Percentiles rank a stretch among this genome's conserved stretches.
Evolutionary conservation across 2,329 filamentous ascomycete species (phyloP).

Genomic region (Biscogniauxia marginata): DNA sequence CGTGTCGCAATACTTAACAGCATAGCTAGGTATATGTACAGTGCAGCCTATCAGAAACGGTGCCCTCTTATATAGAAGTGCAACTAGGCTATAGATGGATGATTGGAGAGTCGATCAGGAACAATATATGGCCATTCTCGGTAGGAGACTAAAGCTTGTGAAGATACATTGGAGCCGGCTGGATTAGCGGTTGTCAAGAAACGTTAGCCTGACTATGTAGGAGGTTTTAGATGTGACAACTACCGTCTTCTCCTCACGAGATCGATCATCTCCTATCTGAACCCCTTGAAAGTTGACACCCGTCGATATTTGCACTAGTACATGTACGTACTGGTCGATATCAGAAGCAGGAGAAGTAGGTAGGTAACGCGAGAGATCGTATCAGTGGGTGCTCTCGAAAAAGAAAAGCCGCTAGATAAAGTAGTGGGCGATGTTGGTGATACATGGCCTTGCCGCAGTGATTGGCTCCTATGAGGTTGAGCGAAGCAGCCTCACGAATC

Average conservation of each 20-base stretch:
- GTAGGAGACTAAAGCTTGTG: not conserved
- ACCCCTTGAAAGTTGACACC: not conserved
- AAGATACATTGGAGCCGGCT: not conserved
- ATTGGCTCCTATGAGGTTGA: not conserved
- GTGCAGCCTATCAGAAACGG: not conserved
- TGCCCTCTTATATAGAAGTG: not conserved
- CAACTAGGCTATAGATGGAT: not conserved
- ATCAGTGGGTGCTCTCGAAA: no score
- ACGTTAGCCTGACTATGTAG: not conserved
- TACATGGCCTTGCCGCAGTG: not conserved
- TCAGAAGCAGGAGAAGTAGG: no score
- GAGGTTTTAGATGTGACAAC: not conserved
- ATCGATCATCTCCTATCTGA: not conserved
- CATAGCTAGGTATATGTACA: no score
- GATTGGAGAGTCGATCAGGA: not conserved
- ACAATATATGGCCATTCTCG: not conserved
- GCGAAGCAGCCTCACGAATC: not conserved
- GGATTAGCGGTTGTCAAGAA: not conserved
- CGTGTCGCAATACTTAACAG: conserved; percentile 1
- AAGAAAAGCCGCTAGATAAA: not conserved
- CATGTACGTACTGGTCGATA: not conserved
- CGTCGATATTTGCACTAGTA: not conserved
- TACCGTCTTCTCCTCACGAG: not conserved
- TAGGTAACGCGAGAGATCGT: no score
- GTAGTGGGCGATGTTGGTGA: not conserved